Base-by-base conservation (phyloP, 805 yeast genomes). In the Ogataea allantospora region DNA sequence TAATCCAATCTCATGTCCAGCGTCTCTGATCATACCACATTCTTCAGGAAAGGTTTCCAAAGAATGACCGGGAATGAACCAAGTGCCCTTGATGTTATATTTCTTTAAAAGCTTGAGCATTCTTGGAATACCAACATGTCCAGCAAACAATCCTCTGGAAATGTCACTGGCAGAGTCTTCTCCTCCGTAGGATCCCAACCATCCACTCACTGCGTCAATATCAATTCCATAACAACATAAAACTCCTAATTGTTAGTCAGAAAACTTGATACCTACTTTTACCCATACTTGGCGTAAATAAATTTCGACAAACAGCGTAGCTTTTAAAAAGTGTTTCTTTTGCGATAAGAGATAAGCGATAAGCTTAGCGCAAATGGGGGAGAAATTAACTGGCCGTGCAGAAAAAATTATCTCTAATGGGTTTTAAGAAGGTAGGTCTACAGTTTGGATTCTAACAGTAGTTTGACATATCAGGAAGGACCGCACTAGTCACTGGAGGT, bases 151-250 rank as follows among this genome's bases (percentile, higher is more conserved):
- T 37, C 64, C 66, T 42, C 67, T 50, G 3, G 66, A 63, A 18
- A 63, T 58, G 36, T 63, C 67, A 43, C 56, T 62, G 16, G 58
- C 52, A 12, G 63, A 55, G 37, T 63, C 66, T 42, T 59, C 63
- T 11, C 67, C 67, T 10, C 66, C 66, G 43, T 62, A 61, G 3
- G 67, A 58, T 7, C 66, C 66, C 13, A 63, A 50, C 67, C 67
- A 63, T 3, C 65, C 66, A 10, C 63, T 54, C 19, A 63, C 67
- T 6, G 67, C 67, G 42, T 63, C 67, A 24, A 63, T 60, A 33
- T 63, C 67, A 27, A 63, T 61, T 29, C 67, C 67, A 38, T 63
- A 63, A 37, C 62, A 54, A 40, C 63, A 58, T 14, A 60, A 48
- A 37, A 61, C 62, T 38, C 63, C 62, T 60, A 9, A 4, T 1